These are phyloP conservation scores for Xerocomellus dryophilus DNA, from an alignment of 768 basidiomycete genomes.

Conservation along the genomic window DNA sequence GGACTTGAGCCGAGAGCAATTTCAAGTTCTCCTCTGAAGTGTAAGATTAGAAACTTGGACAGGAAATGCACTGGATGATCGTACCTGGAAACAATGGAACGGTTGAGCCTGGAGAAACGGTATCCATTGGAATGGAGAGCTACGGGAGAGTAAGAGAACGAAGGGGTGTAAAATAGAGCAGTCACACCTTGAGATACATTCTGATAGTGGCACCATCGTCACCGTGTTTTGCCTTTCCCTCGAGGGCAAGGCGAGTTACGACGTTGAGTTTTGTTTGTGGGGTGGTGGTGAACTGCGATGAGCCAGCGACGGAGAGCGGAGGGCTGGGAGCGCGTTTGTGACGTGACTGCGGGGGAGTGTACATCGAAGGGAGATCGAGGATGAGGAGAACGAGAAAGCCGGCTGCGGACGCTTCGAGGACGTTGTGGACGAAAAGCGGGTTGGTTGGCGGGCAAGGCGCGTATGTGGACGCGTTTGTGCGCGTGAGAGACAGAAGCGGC, in stretches of 20 bases:
- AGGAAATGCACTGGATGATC: constrained; percentile 6
- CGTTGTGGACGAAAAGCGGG: constrained; percentile 14
- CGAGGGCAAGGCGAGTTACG: constrained; percentile 70
- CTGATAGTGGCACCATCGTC: constrained; percentile 64
- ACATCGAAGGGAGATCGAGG: constrained; percentile 2
- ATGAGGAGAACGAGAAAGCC: background rate
- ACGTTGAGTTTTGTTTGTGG: constrained; percentile 56
- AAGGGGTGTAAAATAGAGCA: background rate
- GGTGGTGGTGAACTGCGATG: constrained; percentile 45
- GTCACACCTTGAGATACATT: constrained; percentile 72
- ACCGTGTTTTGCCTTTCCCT: constrained; percentile 66
- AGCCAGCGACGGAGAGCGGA: constrained; percentile 31
- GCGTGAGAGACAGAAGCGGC: constrained; percentile 9
- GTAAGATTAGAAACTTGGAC: background rate
- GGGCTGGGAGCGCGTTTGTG: constrained; percentile 32
- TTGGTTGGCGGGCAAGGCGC: constrained; percentile 10
- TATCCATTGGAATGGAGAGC: constrained; percentile 69
- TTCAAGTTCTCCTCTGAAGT: constrained; percentile 74
- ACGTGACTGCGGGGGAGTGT: constrained; percentile 24
- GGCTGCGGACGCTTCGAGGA: background rate
- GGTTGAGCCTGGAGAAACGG: constrained; percentile 60
- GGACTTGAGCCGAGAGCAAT: constrained; percentile 67
- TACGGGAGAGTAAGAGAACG: constrained; percentile 23
- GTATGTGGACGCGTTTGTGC: constrained; percentile 23
- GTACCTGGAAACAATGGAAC: constrained; percentile 72